Evolutionary conservation across 345 rosid genomes (phyloP), one percentile per base, ranked within the genome.

Genomic region (Erodium maritimum): DNA sequence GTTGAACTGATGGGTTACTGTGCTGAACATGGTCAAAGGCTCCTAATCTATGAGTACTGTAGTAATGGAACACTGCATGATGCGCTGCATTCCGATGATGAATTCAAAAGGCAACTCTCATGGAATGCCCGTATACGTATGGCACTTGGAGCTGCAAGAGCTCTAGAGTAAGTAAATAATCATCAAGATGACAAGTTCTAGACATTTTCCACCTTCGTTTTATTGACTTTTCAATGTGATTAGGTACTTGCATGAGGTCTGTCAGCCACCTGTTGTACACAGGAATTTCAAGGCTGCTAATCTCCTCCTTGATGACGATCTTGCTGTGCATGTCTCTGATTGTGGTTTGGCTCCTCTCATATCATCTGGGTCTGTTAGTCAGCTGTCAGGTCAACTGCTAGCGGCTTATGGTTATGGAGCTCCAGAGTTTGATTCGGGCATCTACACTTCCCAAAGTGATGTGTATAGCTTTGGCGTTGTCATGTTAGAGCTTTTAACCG

Each of bases 381-480:
- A 94, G 99, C 73, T 94, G 71, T 90, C 99, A 37, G 99, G 95
- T 60, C 95, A 94, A 2, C 73, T 90, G 59, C 79, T 73, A 60
- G 59, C 97, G 25, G 73, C 95, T 22, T 87, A 85, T 62, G 85
- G 91, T 46, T 90, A 87, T 68, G 97, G 99, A 64, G 99, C 97
- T 58, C 99, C 99, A 10, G 99, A 94, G 67, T 90, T 84, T 4
- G 99, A 94, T 69, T 78, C 88, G 0, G 99, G 99, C 64, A 79
- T 79, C 65, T 94, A 90, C 72, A 94, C 90, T 33, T 66, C 68
- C 64, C 83, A 79, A 68, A 90, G 99, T 73, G 99, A 94, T 70
- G 90, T 90, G 54, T 94, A 73, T 71, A 90, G 99, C 78, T 94
- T 94, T 71, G 99, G 99, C 9, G 97, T 87, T 53, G 95, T 90